Conservation (phyloP, 1,139 yeast genomes). For the Kodamaea fungicola region DNA sequence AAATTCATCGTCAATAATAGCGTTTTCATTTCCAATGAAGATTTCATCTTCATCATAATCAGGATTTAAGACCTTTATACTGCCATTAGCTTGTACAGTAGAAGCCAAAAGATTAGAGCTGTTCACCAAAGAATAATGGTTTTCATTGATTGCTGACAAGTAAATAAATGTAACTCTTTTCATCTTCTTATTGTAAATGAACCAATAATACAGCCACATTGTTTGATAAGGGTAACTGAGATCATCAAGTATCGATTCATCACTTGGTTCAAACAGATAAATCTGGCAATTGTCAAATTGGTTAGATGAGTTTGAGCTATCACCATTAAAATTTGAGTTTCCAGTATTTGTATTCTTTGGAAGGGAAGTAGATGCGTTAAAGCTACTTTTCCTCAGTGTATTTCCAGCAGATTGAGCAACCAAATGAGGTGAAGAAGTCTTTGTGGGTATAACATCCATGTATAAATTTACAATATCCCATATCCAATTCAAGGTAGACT, state of each 20-base stretch:
- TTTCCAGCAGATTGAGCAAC: constrained; percentile 13
- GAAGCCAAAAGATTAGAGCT: constrained; percentile 8
- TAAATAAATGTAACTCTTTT: constrained; percentile 88
- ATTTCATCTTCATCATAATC: constrained; percentile 21
- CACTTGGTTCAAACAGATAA: constrained; percentile 76
- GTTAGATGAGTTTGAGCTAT: constrained; percentile 1
- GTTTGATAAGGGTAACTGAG: constrained; percentile 66
- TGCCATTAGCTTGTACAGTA: constrained; percentile 17
- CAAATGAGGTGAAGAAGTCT: constrained; percentile 19
- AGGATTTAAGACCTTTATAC: constrained; percentile 14
- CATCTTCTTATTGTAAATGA: constrained; percentile 83
- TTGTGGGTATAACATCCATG: constrained; percentile 59
- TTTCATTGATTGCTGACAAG: constrained; percentile 42
- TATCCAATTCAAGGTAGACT: constrained; percentile 54
- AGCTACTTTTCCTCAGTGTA: constrained; percentile 27
- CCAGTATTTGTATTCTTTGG: constrained; percentile 6
- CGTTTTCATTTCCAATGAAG: constrained; percentile 26
- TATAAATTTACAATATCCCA: constrained; percentile 89
- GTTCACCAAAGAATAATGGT: constrained; percentile 37
- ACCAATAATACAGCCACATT: constrained; percentile 91
- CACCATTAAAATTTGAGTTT: not conserved
- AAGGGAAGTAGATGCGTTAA: constrained; percentile 11
- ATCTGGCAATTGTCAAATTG: constrained; percentile 59
- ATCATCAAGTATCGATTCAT: constrained; percentile 70
- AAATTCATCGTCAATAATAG: constrained; percentile 27